Evolutionary conservation across 306 rosid species (phyloP), one percentile per base, ranked within the genome.

Genomic region (Acacia melanoxylon): DNA sequence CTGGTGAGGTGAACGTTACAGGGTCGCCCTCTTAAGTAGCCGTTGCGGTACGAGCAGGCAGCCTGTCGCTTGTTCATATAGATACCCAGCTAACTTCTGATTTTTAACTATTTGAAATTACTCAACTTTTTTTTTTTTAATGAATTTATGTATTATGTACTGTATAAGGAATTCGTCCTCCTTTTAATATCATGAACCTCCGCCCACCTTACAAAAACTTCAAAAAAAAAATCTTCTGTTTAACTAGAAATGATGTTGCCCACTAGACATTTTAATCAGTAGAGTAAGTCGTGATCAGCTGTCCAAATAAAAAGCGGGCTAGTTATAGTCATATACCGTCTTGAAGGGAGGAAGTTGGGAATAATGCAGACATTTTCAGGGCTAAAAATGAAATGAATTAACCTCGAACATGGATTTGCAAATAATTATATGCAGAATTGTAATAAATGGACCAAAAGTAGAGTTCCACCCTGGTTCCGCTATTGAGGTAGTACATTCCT

Each of bases 401-500:
- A 25, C 46, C 54, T 79, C 61, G 29, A 6, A 12, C 66, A 35
- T 22, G 63, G 49, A 46, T 45, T 73, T 81, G 51, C 54, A 62
- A 15, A 22, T 16, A 49, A 62, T 80, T 6, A 80, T 48, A 80
- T 72, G 16, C 48, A 54, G 37, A 59, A 58, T 24, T 16, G 45
- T 44, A n/a, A 81, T 9, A 54, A 40, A 73, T 46, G 59, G 74
- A 63, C 52, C 35, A 73, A 14, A 35, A 17, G 31, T 54, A 4
- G 66, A 51, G 78, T 52, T 74, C 56, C 68, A 79, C 33, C 33
- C 65, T 56, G 81, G 84, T 84, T 81, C 79, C 82, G 35, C 72
- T 73, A 51, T 25, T 49, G 72, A 74, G 69, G 83, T 33, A 78
- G 70, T 70, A 83, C 78, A 77, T 76, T 56, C 67, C 79, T 20